Evolutionary conservation across 306 rosid species (phyloP).

Genomic region (Arachis hypogaea): DNA sequence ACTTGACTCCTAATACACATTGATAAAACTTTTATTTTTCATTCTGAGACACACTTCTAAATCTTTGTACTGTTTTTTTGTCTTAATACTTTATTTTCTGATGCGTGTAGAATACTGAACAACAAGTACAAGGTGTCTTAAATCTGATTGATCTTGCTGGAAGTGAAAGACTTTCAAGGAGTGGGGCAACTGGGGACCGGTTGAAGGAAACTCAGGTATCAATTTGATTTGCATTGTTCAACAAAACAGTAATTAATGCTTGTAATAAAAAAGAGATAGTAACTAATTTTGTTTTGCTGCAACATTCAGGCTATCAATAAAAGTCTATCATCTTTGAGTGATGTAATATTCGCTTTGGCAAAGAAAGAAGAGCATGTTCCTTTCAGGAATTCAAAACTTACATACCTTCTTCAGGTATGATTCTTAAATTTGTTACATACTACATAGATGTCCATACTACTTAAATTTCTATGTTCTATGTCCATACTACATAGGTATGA

Average conservation of each 20-base stretch:
- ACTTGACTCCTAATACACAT: slow-evolving; percentile 14
- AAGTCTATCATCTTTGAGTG: slow-evolving; percentile 82
- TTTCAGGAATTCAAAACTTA: slow-evolving; percentile 87
- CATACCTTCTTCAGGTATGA: slow-evolving; percentile 91
- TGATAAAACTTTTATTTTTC: not conserved
- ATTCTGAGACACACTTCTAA: not conserved
- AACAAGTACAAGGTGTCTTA: slow-evolving; percentile 94
- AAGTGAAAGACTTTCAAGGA: slow-evolving; percentile 89
- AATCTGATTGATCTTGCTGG: slow-evolving; percentile 96
- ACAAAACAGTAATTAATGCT: too few relatives aligned
- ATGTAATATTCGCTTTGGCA: slow-evolving; percentile 91
- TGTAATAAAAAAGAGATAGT: too few relatives aligned
- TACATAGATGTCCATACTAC: not conserved
- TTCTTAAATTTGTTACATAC: not conserved
- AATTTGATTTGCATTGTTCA: slow-evolving; percentile 18
- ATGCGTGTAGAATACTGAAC: slow-evolving; percentile 71
- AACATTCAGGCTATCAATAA: slow-evolving; percentile 83
- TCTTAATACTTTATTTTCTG: slow-evolving; percentile 20
- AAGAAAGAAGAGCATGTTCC: slow-evolving; percentile 96
- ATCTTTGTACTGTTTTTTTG: not conserved
- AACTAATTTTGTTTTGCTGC: slow-evolving; percentile 16
- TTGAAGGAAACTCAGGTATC: slow-evolving; percentile 96
- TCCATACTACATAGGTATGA: not conserved
- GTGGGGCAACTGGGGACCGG: slow-evolving; percentile 96
- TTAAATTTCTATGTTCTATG: not conserved